These are phyloP conservation scores for Candida parachauliodes DNA, from an alignment of 805 yeast species.

Conservation along the genomic window DNA sequence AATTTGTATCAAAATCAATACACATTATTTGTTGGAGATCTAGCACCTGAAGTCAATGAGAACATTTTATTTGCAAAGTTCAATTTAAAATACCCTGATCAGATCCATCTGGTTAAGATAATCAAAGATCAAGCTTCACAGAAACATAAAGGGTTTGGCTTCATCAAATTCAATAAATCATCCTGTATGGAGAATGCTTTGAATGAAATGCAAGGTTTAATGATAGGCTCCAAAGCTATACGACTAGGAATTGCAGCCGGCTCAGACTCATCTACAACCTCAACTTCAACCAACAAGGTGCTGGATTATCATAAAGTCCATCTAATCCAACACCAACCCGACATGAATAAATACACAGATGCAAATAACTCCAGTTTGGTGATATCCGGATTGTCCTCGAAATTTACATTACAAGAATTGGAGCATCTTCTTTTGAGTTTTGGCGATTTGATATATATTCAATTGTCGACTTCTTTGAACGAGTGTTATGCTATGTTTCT, in stretches of 20 bases:
- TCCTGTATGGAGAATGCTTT: constrained; percentile 70
- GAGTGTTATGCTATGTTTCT: constrained; percentile 25
- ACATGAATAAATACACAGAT: constrained; percentile 66
- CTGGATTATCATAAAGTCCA: constrained; percentile 13
- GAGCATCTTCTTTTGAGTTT: constrained; percentile 58
- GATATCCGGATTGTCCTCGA: constrained; percentile 61
- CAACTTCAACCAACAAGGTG: constrained; percentile 14
- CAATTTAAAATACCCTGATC: constrained; percentile 63
- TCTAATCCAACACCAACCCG: constrained; percentile 47
- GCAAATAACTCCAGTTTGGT: constrained; percentile 76
- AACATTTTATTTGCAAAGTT: constrained; percentile 60
- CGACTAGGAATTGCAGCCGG: constrained; percentile 54
- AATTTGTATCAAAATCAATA: constrained; percentile 16
- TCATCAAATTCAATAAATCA: constrained; percentile 69
- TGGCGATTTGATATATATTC: constrained; percentile 45
- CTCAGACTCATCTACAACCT: constrained; percentile 6
- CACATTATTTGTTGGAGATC: constrained; percentile 84
- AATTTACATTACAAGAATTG: constrained; percentile 60
- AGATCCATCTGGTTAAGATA: constrained; percentile 67
- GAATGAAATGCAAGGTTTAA: constrained; percentile 76
- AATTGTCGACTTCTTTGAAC: constrained; percentile 16
- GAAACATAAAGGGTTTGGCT: constrained; percentile 81
- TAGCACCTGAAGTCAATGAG: constrained; percentile 72
- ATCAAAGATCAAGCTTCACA: constrained; percentile 73
- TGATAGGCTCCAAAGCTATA: constrained; percentile 70